Conservation (phyloP, 176 grass and related monocot species). For the Oryza longistaminata region DNA sequence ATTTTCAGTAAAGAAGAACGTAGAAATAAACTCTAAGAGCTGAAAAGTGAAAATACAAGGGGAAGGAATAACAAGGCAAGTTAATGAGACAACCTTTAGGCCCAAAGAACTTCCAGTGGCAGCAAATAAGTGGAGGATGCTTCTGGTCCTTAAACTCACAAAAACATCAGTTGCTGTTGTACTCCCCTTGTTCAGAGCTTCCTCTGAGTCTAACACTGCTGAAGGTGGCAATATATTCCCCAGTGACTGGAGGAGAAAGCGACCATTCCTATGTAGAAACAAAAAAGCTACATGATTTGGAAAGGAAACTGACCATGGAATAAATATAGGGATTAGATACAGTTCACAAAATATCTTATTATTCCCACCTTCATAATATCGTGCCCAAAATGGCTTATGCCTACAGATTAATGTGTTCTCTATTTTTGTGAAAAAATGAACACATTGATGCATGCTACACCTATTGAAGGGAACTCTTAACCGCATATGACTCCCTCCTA, state of each 20-base stretch:
- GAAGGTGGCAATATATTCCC: constrained; percentile 71
- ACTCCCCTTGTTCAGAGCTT: constrained; percentile 76
- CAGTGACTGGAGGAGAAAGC: constrained; percentile 80
- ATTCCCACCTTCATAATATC: not conserved
- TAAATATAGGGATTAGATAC: constrained; percentile 32
- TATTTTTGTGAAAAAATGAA: not conserved
- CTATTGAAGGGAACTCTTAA: not conserved
- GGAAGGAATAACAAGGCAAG: not conserved
- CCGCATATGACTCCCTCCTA: not conserved
- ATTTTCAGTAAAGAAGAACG: constrained; percentile 20
- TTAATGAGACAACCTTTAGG: constrained; percentile 62
- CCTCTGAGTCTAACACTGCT: constrained; percentile 62
- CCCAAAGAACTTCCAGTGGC: constrained; percentile 75
- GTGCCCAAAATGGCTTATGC: not conserved
- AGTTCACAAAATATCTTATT: constrained; percentile 2
- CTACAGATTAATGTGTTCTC: constrained; percentile 4
- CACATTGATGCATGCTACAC: not conserved
- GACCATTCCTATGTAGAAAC: constrained; percentile 69
- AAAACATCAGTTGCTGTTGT: constrained; percentile 74
- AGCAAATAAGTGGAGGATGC: constrained; percentile 86
- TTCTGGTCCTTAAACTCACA: constrained; percentile 72
- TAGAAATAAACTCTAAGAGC: constrained; percentile 30
- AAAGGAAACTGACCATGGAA: constrained; percentile 27
- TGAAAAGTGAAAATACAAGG: not conserved
- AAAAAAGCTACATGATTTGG: constrained; percentile 35